Evolutionary conservation across 2,329 filamentous ascomycete species (phyloP).

Genomic region (Magnaporthiopsis incrustans): DNA sequence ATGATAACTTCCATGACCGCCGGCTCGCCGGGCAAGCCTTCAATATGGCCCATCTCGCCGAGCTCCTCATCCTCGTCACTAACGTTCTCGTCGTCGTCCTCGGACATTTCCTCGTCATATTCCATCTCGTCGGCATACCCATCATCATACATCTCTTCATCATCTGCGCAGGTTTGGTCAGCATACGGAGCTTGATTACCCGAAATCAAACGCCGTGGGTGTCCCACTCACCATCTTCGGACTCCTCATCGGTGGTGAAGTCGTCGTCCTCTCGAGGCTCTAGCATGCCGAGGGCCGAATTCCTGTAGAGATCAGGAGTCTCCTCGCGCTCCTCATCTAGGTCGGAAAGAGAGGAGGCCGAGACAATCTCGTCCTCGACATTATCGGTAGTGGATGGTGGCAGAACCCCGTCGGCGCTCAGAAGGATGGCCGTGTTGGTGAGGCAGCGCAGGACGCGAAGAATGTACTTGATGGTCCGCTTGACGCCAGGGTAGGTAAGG

Average conservation of each 20-base stretch:
- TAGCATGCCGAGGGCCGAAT: slow-evolving; percentile 91
- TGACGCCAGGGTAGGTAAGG: slow-evolving; percentile 86
- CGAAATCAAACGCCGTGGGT: not conserved
- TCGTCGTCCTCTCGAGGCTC: slow-evolving; percentile 77
- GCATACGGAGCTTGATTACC: slow-evolving; percentile 11
- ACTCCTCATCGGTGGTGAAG: slow-evolving; percentile 64
- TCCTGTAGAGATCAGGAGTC: slow-evolving; percentile 93
- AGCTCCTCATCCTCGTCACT: slow-evolving; percentile 85
- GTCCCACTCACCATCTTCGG: slow-evolving; percentile 47
- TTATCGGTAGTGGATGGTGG: slow-evolving; percentile 41
- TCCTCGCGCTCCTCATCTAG: slow-evolving; percentile 82
- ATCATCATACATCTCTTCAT: slow-evolving; percentile 89
- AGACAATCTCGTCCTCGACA: slow-evolving; percentile 81
- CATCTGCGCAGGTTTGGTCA: slow-evolving; percentile 44
- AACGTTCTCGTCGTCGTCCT: slow-evolving; percentile 76
- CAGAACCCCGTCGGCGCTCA: slow-evolving; percentile 76
- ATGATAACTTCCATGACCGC: slow-evolving; percentile 70
- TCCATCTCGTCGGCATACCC: slow-evolving; percentile 91
- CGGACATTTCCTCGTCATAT: slow-evolving; percentile 70
- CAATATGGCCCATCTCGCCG: slow-evolving; percentile 77
- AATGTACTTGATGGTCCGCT: slow-evolving; percentile 93
- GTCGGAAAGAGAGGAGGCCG: slow-evolving; percentile 82
- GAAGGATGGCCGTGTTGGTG: slow-evolving; percentile 75
- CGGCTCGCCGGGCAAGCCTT: slow-evolving; percentile 59
- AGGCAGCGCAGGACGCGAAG: slow-evolving; percentile 80